Evolutionary conservation across 768 basidiomycete species (phyloP).

Genomic region (Suillus alpinus): DNA sequence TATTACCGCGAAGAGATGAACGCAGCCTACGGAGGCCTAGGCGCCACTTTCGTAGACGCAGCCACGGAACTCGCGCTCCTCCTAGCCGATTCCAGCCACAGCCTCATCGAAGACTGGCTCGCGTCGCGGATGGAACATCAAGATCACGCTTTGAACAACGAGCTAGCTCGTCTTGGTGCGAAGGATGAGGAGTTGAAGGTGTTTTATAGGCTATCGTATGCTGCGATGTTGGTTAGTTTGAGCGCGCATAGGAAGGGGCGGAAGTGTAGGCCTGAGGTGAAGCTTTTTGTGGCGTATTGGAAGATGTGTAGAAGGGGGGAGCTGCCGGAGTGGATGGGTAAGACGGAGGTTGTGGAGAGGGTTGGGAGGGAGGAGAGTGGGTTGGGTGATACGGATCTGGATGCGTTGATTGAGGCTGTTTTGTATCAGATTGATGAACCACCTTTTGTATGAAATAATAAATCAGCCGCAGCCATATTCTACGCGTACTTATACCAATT

Average conservation of each 20-base stretch:
- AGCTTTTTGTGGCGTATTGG: conserved; percentile 1
- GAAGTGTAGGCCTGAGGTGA: background rate
- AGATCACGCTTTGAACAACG: background rate
- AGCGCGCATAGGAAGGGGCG: conserved; percentile 2
- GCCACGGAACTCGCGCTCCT: background rate
- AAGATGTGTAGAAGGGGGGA: background rate
- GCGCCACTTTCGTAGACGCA: background rate
- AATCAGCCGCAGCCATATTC: no score
- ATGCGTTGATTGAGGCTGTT: conserved; percentile 2
- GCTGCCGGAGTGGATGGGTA: background rate
- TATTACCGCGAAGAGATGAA: conserved; percentile 1
- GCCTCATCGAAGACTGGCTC: conserved; percentile 6
- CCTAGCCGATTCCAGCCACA: conserved; percentile 1
- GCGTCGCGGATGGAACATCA: background rate
- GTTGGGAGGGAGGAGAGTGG: background rate
- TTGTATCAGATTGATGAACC: background rate
- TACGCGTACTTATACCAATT: no score
- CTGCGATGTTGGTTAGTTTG: conserved; percentile 5
- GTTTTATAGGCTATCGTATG: conserved; percentile 1
- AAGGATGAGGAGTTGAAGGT: background rate
- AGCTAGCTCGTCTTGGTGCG: background rate
- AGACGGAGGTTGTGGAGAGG: conserved; percentile 8
- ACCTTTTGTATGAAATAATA: background rate
- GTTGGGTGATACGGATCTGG: background rate
- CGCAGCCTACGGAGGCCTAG: background rate